phyloP scores from a whole-genome alignment of 108 stramenopile species.

The Licmophora abbreviata region DNA sequence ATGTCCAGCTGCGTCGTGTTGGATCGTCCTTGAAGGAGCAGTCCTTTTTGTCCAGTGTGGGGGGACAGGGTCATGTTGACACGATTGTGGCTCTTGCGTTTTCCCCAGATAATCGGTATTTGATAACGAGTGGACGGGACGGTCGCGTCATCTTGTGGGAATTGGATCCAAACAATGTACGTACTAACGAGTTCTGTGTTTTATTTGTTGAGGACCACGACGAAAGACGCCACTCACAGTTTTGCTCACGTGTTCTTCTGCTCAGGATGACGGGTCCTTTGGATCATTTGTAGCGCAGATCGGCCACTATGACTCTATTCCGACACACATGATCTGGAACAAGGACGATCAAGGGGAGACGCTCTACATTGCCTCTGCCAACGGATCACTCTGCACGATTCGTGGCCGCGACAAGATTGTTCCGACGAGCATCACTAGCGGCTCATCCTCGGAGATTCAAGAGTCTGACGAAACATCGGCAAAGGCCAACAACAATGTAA shows the following conservation, averaged over 20 bases:
- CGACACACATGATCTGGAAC: slow-evolving; percentile 6
- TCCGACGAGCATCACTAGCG: not conserved
- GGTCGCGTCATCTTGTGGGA: slow-evolving; percentile 52
- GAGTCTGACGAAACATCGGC: not conserved
- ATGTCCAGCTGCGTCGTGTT: slow-evolving; percentile 26
- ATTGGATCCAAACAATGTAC: slow-evolving; percentile 11
- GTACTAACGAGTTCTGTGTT: not conserved
- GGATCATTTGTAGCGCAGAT: not conserved
- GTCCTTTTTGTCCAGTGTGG: not conserved
- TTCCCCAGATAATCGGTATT: slow-evolving; percentile 7
- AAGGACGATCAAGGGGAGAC: not conserved
- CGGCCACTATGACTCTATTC: not conserved
- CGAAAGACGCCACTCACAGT: not conserved
- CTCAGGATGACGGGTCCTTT: not conserved
- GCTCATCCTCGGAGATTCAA: not conserved
- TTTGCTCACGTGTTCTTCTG: not conserved
- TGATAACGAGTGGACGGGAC: slow-evolving; percentile 59
- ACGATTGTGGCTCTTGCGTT: slow-evolving; percentile 45
- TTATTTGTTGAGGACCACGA: not conserved
- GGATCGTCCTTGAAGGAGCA: not conserved
- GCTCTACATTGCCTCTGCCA: slow-evolving; percentile 36
- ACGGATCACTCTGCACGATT: slow-evolving; percentile 12
- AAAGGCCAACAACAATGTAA: not conserved
- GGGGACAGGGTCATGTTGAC: slow-evolving; percentile 42
- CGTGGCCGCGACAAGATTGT: not conserved